phyloP scores from a whole-genome alignment of 2,329 filamentous ascomycete genomes.

The Apiospora kogelbergensis region DNA sequence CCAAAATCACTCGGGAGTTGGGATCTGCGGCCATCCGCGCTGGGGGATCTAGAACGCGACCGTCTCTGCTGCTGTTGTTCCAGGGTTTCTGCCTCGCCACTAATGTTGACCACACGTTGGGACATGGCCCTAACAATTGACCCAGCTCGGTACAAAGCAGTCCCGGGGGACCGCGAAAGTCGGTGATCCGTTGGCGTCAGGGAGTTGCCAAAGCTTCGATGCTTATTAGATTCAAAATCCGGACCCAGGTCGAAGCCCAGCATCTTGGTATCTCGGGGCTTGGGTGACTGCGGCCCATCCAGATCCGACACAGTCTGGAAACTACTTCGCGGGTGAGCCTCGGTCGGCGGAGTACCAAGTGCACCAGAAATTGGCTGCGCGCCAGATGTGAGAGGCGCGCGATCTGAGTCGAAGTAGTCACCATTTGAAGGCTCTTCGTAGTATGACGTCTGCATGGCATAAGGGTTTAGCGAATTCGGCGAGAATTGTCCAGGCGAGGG shows the following conservation, averaged over 20 bases:
- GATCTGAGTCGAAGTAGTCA: constrained; percentile 55
- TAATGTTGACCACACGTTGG: constrained; percentile 95
- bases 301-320: constrained; percentile 57
- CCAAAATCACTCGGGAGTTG: constrained; percentile 42
- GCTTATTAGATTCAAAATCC: constrained; percentile 49
- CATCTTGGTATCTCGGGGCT: constrained; percentile 51
- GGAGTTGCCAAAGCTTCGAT: constrained; percentile 57
- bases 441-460: constrained; percentile 37
- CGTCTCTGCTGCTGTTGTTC: constrained; percentile 70
- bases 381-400: constrained; percentile 55
- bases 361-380: constrained; percentile 56
- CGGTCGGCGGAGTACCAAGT: constrained; percentile 39
- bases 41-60: constrained; percentile 57
- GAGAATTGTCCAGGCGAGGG: constrained; percentile 26
- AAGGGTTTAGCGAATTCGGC: constrained; percentile 27
- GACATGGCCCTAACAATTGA: constrained; percentile 86
- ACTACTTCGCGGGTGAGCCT: constrained; percentile 49
- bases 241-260: constrained; percentile 59
- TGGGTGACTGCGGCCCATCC: constrained; percentile 53
- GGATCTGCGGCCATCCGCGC: constrained; percentile 50
- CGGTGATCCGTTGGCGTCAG: constrained; percentile 52
- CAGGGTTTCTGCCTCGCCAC: constrained; percentile 83
- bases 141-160: constrained; percentile 65
- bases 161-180: constrained; percentile 62
- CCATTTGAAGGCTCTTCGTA: constrained; percentile 40